Evolutionary conservation across 805 yeast genomes (phyloP), one percentile per base, ranked within the genome.

Genomic region (Candida coleopterorum): DNA sequence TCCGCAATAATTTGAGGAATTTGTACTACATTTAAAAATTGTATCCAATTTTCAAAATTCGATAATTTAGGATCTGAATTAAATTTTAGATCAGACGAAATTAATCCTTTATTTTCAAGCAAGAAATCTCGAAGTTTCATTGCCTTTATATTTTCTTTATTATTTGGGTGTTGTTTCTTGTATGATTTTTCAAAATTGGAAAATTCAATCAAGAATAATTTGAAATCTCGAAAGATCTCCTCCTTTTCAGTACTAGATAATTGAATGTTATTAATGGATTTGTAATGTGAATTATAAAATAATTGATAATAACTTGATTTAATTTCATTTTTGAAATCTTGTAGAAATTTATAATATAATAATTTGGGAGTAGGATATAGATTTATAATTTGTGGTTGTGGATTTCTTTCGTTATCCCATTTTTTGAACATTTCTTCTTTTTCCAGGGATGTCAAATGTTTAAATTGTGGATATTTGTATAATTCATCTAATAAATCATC

Each of bases 401-500:
- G 21, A 9, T 31, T 42, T 32, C 40, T 8, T 17, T 37, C 11
- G 25, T 35, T 35, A 15, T 48, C 37, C 68, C 68, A 62, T 20
- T 52, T 42, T 25, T 53, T 46, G 41, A 48, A 62, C 9, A 50
- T 35, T 14, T 35, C 38, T 35, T 55, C 61, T 32, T 60, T 43
- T 18, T 39, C 36, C 4, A 8, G 20, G 6, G 12, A 7, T 3
- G 5, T 11, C 11, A 14, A 21, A 15, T 22, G 25, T 5, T 42
- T 35, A 42, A 40, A 64, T 14, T 49, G 59, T 0, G 69, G 60
- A 32, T 40, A 32, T 23, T 46, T 46, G 9, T 49, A 50, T 11
- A 65, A 48, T 15, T 59, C 56, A 2, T 44, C 32, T 6, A 62
- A 44, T 9, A 62, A 42, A 15, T 60, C 63, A 32, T 64, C 71